Conservation (phyloP, 2,329 filamentous ascomycete genomes). For the Hypoxylon sp. region DNA sequence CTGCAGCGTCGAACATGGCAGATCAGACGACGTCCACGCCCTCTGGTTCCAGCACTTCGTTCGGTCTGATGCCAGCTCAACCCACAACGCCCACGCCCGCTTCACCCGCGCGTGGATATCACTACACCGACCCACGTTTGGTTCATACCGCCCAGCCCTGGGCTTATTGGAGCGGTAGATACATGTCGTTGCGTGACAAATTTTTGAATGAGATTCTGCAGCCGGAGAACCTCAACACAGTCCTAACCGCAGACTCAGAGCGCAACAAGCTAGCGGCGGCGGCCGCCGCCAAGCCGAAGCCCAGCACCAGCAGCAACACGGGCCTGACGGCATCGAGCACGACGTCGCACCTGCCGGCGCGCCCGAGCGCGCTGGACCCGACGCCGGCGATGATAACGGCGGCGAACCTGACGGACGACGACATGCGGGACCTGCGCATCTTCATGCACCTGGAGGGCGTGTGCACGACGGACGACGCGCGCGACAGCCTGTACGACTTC, state of each 20-base stretch:
- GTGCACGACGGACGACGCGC: slow-evolving; percentile 65
- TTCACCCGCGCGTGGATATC: background rate
- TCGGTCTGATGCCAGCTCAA: background rate
- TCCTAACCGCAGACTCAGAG: slow-evolving; percentile 45
- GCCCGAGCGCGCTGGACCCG: background rate
- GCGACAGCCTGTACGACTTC: slow-evolving; percentile 64
- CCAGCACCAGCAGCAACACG: background rate
- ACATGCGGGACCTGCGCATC: slow-evolving; percentile 61
- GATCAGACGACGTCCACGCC: slow-evolving; percentile 18
- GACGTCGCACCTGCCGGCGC: slow-evolving; percentile 16
- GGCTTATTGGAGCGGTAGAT: slow-evolving; percentile 75
- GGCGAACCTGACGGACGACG: slow-evolving; percentile 56
- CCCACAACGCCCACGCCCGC: slow-evolving; percentile 14
- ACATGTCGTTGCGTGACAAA: slow-evolving; percentile 70
- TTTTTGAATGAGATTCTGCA: slow-evolving; percentile 62
- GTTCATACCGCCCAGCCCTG: slow-evolving; percentile 62
- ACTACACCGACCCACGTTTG: background rate
- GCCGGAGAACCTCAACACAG: slow-evolving; percentile 46
- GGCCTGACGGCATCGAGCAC: slow-evolving; percentile 22
- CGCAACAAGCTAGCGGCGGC: slow-evolving; percentile 35
- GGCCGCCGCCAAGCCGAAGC: background rate
- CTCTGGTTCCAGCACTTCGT: background rate
- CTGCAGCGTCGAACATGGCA: slow-evolving; percentile 33
- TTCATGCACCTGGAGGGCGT: slow-evolving; percentile 64
- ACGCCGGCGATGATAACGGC: slow-evolving; percentile 17